Evolutionary conservation across 2,329 filamentous ascomycete species (phyloP).

Genomic region (Trichoderma sp.): DNA sequence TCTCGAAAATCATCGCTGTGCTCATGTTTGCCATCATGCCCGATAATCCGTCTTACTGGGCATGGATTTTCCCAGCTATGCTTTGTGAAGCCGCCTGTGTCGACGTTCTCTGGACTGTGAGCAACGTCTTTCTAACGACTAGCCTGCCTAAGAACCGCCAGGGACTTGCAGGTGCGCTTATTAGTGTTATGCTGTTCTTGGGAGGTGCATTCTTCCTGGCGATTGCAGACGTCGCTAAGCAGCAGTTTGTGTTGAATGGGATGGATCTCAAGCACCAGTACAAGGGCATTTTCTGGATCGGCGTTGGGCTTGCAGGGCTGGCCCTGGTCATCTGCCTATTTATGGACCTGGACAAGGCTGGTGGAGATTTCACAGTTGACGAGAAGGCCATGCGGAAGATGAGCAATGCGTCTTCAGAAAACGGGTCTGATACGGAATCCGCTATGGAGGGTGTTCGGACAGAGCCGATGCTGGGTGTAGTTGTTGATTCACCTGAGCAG

Average conservation of each 20-base stretch:
- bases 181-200: constrained; percentile 60
- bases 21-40: constrained; percentile 57
- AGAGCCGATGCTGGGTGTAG: constrained; percentile 12
- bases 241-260: constrained; percentile 38
- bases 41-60: constrained; percentile 55
- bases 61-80: constrained; percentile 60
- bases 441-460: background rate
- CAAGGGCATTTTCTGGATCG: constrained; percentile 59
- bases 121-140: constrained; percentile 66
- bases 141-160: constrained; percentile 56
- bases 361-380: constrained; percentile 24
- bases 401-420: constrained; percentile 7
- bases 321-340: constrained; percentile 43
- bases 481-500: background rate
- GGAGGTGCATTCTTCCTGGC: constrained; percentile 63
- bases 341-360: constrained; percentile 27
- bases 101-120: constrained; percentile 63
- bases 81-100: constrained; percentile 60
- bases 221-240: constrained; percentile 57
- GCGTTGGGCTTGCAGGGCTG: constrained; percentile 48
- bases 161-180: constrained; percentile 61
- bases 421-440: background rate
- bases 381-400: constrained; percentile 21
- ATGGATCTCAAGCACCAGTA: constrained; percentile 50
- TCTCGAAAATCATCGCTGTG: constrained; percentile 49